A percentile compares a stretch with the other conserved stretches of the same genome.
Conservation (phyloP, 495 filamentous ascomycete species). For the Poronia punctata region DNA sequence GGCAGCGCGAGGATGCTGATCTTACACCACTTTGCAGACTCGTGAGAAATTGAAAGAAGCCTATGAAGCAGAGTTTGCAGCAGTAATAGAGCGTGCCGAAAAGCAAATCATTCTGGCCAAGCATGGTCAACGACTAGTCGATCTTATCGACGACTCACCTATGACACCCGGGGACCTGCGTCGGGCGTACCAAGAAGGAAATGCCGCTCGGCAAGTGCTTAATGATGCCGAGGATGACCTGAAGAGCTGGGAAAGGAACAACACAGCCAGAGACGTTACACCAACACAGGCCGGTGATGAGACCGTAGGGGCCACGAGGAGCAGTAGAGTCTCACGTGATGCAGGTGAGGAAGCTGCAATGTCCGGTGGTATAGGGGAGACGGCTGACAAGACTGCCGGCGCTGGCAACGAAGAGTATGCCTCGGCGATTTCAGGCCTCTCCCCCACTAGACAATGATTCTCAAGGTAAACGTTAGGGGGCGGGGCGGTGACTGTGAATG, state of each 20-base stretch:
- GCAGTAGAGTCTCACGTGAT: neutral
- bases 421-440: conserved; percentile 2
- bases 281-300: too few relatives aligned
- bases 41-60: conserved; percentile 91
- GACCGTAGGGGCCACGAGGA: too few relatives aligned
- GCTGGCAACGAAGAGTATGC: conserved; percentile 4
- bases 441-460: neutral
- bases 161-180: conserved; percentile 79
- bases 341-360: conserved; percentile 2
- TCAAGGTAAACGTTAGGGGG: neutral
- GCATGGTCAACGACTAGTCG: conserved; percentile 77
- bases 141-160: conserved; percentile 85
- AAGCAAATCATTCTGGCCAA: conserved; percentile 91
- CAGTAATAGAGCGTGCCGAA: conserved; percentile 88
- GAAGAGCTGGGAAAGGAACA: conserved; percentile 56
- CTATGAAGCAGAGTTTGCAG: conserved; percentile 77
- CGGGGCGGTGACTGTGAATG: neutral
- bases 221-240: conserved; percentile 90
- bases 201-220: conserved; percentile 71
- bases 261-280: too few relatives aligned
- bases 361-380: neutral
- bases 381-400: neutral
- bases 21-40: conserved; percentile 53
- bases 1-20: too few relatives aligned
- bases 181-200: conserved; percentile 53